A percentile compares a stretch with the other conserved stretches of the same genome.
These are phyloP conservation scores for Pythium phragmiticola DNA, from an alignment of 352 stramenopile species.

Conservation along the genomic window DNA sequence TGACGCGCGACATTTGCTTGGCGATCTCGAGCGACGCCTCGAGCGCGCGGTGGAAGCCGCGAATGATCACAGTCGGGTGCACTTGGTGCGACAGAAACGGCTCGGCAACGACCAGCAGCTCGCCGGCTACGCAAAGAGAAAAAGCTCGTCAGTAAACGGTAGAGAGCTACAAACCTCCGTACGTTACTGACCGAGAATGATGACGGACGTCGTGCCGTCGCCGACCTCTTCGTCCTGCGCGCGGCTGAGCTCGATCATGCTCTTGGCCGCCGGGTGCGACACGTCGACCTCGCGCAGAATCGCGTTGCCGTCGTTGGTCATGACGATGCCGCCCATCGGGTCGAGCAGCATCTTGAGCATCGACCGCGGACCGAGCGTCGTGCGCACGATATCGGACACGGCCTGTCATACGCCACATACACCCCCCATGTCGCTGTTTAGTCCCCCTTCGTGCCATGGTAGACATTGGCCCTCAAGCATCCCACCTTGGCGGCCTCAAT, in stretches of 20 bases:
- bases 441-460: background rate
- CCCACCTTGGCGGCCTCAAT: slow-evolving; percentile 94
- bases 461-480: background rate
- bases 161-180: no score
- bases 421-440: background rate
- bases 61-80: slow-evolving; percentile 98
- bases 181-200: slow-evolving; percentile 90
- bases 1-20: slow-evolving; percentile 90
- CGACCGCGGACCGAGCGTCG: slow-evolving; percentile 96
- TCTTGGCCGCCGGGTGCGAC: slow-evolving; percentile 97
- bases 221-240: slow-evolving; percentile 99
- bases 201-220: slow-evolving; percentile 99
- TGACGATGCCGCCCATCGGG: slow-evolving; percentile 99
- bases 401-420: slow-evolving; percentile 39
- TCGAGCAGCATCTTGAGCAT: slow-evolving; percentile 99
- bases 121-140: slow-evolving; percentile 70
- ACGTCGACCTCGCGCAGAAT: slow-evolving; percentile 99
- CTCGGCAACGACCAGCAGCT: slow-evolving; percentile 97
- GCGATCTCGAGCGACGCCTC: slow-evolving; percentile 90
- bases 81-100: slow-evolving; percentile 96
- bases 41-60: slow-evolving; percentile 91
- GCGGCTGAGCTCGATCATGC: slow-evolving; percentile 99
- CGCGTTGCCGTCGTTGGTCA: slow-evolving; percentile 99
- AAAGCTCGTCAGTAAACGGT: no score
- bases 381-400: slow-evolving; percentile 98